Evolutionary conservation across 108 stramenopile species (phyloP).

Genomic region (Epipyxis sp.): DNA sequence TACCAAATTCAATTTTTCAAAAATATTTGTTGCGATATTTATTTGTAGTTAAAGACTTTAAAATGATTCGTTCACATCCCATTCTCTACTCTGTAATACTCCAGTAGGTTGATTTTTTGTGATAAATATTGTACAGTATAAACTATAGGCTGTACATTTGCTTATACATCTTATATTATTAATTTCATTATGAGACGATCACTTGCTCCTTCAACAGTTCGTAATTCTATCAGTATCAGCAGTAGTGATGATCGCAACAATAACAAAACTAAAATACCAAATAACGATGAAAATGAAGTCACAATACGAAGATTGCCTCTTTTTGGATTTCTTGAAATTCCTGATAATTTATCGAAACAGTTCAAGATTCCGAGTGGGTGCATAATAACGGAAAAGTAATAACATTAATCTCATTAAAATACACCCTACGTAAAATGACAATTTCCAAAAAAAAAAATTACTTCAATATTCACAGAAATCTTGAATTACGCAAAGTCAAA

Average conservation of each 20-base stretch:
- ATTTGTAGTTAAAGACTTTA: no score
- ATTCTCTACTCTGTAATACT: no score
- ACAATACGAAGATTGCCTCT: slow-evolving; percentile 23
- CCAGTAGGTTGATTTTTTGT: no score
- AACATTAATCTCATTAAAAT: neutral
- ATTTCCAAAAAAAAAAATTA: neutral
- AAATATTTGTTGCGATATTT: no score
- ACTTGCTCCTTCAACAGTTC: slow-evolving; percentile 11
- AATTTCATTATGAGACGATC: slow-evolving; percentile 22
- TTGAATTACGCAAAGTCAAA: slow-evolving; percentile 14
- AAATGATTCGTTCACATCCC: no score
- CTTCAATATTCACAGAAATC: neutral
- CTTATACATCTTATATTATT: no score
- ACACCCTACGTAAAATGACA: neutral
- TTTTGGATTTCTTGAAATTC: neutral
- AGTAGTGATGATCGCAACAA: neutral
- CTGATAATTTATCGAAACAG: neutral
- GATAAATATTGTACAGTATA: no score
- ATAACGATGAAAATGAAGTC: neutral
- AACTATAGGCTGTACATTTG: no score
- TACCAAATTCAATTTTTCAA: no score
- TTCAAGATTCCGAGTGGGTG: slow-evolving; percentile 22
- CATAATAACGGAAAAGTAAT: slow-evolving; percentile 14
- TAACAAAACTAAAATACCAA: neutral
- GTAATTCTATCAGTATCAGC: neutral